A percentile compares a stretch with the other conserved stretches of the same genome.
Conservation (phyloP, 1,284 basidiomycete genomes). For the Naganishia sp. region DNA sequence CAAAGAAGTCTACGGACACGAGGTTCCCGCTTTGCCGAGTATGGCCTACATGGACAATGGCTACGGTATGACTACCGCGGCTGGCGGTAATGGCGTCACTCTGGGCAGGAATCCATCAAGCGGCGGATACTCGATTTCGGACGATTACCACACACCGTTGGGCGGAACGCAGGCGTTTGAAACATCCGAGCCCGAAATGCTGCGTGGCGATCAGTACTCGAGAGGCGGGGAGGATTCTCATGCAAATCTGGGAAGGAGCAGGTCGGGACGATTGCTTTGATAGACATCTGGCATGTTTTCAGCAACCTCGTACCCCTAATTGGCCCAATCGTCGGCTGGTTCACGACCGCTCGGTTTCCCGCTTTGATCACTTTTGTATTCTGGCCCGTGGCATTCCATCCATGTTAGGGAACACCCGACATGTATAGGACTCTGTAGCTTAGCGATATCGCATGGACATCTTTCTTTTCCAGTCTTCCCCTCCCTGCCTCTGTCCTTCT, state of each 20-base stretch:
- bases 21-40: constrained; percentile 13
- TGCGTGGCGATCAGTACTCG: constrained; percentile 15
- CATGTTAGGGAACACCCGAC: neutral
- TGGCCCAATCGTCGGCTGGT: neutral
- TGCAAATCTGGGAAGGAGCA: constrained; percentile 25
- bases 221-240: neutral
- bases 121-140: neutral
- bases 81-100: constrained; percentile 23
- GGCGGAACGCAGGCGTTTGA: constrained; percentile 33
- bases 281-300: constrained; percentile 18
- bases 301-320: constrained; percentile 12
- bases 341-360: constrained; percentile 1
- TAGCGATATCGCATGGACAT: neutral
- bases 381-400: neutral
- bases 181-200: constrained; percentile 24
- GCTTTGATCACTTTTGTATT: constrained; percentile 10
- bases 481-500: no score
- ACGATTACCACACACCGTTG: constrained; percentile 19
- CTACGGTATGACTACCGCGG: constrained; percentile 10
- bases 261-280: constrained; percentile 29
- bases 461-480: neutral
- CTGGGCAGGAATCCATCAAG: constrained; percentile 10
- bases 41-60: constrained; percentile 19
- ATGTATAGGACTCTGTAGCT: neutral
- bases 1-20: constrained; percentile 17